Evolutionary conservation across 805 yeast genomes (phyloP).

Genomic region (Pichia deserticola): DNA sequence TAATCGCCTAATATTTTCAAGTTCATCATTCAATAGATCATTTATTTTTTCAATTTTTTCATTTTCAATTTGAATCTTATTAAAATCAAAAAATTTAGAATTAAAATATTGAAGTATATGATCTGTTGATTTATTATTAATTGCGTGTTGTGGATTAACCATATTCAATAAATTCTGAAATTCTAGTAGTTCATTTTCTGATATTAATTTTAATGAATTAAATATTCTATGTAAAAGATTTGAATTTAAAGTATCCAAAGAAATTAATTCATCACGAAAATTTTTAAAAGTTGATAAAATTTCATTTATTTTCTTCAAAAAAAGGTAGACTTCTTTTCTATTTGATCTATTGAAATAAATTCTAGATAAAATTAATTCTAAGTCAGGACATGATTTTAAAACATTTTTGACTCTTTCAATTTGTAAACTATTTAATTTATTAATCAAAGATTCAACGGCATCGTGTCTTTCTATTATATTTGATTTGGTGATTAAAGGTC

Average conservation of each 20-base stretch:
- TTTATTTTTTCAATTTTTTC: conserved; percentile 40
- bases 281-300: conserved; percentile 27
- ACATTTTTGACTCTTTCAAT: conserved; percentile 24
- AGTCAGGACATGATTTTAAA: conserved; percentile 38
- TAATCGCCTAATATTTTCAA: conserved; percentile 36
- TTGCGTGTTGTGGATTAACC: conserved; percentile 48
- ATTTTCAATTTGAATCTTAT: conserved; percentile 30
- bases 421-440: conserved; percentile 31
- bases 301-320: conserved; percentile 40
- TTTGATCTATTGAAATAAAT: conserved; percentile 53
- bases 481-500: conserved; percentile 54
- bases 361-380: conserved; percentile 50
- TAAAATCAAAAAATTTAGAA: conserved; percentile 33
- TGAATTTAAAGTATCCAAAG: conserved; percentile 16
- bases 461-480: conserved; percentile 54
- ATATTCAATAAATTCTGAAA: conserved; percentile 21
- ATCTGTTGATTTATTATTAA: conserved; percentile 38
- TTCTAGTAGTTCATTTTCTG: neutral
- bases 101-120: conserved; percentile 34
- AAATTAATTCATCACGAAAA: conserved; percentile 13
- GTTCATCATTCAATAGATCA: conserved; percentile 41
- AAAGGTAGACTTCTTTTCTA: conserved; percentile 51
- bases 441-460: conserved; percentile 47
- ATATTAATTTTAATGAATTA: conserved; percentile 2
- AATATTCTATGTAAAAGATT: conserved; percentile 3